These are phyloP conservation scores for Avena sativa DNA, from an alignment of 176 grass and related monocot species.

Conservation along the genomic window DNA sequence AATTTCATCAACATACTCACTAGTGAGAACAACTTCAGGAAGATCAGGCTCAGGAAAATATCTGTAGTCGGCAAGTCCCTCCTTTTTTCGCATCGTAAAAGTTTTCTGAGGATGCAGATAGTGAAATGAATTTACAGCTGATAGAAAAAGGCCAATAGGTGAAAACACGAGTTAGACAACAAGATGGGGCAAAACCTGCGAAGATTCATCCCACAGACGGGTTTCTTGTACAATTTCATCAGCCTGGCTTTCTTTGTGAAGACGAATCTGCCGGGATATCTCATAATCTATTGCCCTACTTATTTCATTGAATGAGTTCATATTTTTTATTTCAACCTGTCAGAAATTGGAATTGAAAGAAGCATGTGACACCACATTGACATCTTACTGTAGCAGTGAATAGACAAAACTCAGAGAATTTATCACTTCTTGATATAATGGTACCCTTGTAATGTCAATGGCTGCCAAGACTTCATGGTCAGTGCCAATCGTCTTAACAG, in stretches of 20 bases:
- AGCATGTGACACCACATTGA: slow-evolving; percentile 26
- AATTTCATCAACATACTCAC: slow-evolving; percentile 76
- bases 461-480: neutral
- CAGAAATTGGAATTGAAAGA: neutral
- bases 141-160: slow-evolving; percentile 19
- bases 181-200: slow-evolving; percentile 57
- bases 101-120: slow-evolving; percentile 74
- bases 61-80: slow-evolving; percentile 95
- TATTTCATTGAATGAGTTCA: slow-evolving; percentile 24
- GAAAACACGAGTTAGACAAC: slow-evolving; percentile 5
- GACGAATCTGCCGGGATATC: slow-evolving; percentile 70
- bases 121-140: slow-evolving; percentile 36
- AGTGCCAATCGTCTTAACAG: neutral
- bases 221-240: slow-evolving; percentile 98
- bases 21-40: slow-evolving; percentile 83
- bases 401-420: neutral
- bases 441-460: neutral
- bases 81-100: slow-evolving; percentile 94
- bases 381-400: slow-evolving; percentile 7
- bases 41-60: slow-evolving; percentile 99
- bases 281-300: slow-evolving; percentile 32
- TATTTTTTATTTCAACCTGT: slow-evolving; percentile 33
- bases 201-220: slow-evolving; percentile 84
- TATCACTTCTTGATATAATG: neutral
- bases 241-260: slow-evolving; percentile 70